Base-by-base conservation (phyloP, 345 rosid genomes). In the Syzygium aqueum region DNA sequence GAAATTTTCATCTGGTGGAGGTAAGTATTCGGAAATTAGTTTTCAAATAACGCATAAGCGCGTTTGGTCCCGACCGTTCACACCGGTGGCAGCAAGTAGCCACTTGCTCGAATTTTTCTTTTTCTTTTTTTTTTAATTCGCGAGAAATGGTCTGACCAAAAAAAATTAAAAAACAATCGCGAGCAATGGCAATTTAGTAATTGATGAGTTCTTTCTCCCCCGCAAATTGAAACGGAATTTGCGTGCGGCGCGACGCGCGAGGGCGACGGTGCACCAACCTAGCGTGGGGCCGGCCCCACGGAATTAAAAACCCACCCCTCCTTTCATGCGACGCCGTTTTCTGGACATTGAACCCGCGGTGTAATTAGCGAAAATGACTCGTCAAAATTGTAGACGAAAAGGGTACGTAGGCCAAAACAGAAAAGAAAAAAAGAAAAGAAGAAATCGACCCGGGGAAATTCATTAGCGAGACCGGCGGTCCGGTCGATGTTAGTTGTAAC, bases 231-330 rank as follows among this genome's bases (percentile, higher is more conserved):
- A 5, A 77, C 22, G 8, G 51, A 51, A 14, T 49, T 46, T 9
- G 13, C 8, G 61, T 21, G 52, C 49, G 10, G 23, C 3, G 23
- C 33, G 63, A 77, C 84, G 53, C 51, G 88, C 80, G 30, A 53
- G 27, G 51, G 27, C 54, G 51, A 89, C 78, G 89, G 90, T 91
- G 88, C 87, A 85, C 87, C 83, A 56, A 89, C 53, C 13, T 53
- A n/a, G n/a, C n/a, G n/a, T n/a, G n/a, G n/a, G 78, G 21, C 78
- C 78, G 46, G 9, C 46, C 23, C 12, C 2, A 2, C 13, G 23
- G 78, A 67, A 17, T 33, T 8, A 2, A 33, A 17, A 67, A 14
- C 30, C 78, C 3, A 16, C 43, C 3, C 80, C 33, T 5, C 25
- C 80, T 8, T 11, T 13, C 13, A 1, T 19, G 49, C 80, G 46